phyloP scores from a whole-genome alignment of 73 alveolate genomes.

The Paramecium biaurelia region DNA sequence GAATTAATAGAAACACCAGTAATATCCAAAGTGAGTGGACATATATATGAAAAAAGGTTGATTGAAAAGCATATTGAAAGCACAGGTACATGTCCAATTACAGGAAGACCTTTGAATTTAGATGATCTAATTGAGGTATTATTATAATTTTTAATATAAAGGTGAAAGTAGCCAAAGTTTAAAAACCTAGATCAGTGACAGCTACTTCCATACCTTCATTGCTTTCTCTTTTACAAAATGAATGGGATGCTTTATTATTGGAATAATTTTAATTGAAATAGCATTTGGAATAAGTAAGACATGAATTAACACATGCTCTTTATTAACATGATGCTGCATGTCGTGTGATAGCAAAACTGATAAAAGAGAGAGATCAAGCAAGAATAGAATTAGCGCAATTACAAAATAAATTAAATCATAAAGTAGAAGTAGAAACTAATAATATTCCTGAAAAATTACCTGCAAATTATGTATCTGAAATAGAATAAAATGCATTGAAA shows the following conservation, averaged over 20 bases:
- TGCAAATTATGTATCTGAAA: not conserved
- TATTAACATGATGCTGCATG: conserved; percentile 92
- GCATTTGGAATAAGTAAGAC: conserved; percentile 69
- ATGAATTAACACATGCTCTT: conserved; percentile 84
- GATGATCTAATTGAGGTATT: conserved; percentile 71
- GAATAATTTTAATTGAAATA: conserved; percentile 72
- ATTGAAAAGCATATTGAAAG: conserved; percentile 70
- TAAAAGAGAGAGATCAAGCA: conserved; percentile 84
- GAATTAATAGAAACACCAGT: conserved; percentile 78
- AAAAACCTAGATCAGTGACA: conserved; percentile 75
- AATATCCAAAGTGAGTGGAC: conserved; percentile 81
- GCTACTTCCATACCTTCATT: conserved; percentile 76
- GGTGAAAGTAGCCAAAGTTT: conserved; percentile 50
- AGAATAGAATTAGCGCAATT: conserved; percentile 67
- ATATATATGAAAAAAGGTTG: conserved; percentile 77
- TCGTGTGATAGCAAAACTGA: conserved; percentile 80
- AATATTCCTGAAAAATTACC: conserved; percentile 48
- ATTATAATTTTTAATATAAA: not conserved
- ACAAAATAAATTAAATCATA: conserved; percentile 32
- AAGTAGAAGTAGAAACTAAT: conserved; percentile 42
- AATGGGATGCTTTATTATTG: conserved; percentile 82
- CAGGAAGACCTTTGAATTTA: conserved; percentile 72
- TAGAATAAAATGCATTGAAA: conserved; percentile 31
- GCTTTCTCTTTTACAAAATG: conserved; percentile 71
- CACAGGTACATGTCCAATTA: conserved; percentile 85